A percentile compares a stretch with the other conserved stretches of the same genome.
phyloP scores from a whole-genome alignment of 352 stramenopile genomes.

The Thalassiosira hispida region DNA sequence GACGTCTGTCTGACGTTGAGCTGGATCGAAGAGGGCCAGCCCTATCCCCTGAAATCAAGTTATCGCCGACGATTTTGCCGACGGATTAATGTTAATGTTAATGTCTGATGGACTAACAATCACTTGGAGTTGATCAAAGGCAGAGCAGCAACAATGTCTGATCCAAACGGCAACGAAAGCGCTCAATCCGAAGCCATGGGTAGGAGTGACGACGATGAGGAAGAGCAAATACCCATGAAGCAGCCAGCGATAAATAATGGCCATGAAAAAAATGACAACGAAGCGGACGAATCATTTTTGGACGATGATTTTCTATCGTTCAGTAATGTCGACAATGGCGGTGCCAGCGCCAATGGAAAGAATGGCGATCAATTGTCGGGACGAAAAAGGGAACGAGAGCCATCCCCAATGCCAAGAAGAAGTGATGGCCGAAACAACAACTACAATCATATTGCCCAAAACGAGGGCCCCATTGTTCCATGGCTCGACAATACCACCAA shows the following conservation, averaged over 20 bases:
- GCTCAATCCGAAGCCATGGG: conserved; percentile 42
- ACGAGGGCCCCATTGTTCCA: background rate
- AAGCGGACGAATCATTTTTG: conserved; percentile 19
- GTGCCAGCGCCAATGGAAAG: background rate
- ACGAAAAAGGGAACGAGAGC: background rate
- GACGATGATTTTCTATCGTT: conserved; percentile 54
- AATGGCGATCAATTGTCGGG: background rate
- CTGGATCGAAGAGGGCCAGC: no score
- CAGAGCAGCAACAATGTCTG: background rate
- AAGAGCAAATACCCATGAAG: no score
- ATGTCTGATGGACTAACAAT: no score
- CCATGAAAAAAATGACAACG: background rate
- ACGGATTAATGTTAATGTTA: no score
- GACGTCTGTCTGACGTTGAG: no score
- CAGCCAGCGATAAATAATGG: no score
- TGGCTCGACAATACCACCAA: conserved; percentile 17
- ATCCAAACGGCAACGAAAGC: background rate
- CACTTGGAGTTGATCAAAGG: no score
- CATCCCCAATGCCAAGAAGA: no score
- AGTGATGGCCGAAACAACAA: no score
- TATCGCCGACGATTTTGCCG: no score
- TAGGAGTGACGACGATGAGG: conserved; percentile 5
- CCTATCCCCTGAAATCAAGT: no score
- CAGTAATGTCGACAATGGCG: conserved; percentile 22
- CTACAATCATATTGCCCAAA: no score